Evolutionary conservation across 805 yeast species (phyloP).

Genomic region (Jamesozyma gamospora): DNA sequence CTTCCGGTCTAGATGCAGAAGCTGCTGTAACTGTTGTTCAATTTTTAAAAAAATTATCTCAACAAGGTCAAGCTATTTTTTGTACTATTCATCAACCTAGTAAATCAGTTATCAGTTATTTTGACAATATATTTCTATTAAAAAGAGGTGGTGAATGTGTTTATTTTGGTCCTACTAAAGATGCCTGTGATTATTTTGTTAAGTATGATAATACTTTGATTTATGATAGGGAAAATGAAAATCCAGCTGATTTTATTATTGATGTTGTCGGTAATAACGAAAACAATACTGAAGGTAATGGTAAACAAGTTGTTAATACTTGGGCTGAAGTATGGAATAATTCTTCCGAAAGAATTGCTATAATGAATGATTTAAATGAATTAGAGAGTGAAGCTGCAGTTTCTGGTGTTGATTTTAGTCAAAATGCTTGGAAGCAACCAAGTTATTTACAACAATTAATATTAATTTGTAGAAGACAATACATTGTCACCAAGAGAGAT

Average conservation of each 20-base stretch:
- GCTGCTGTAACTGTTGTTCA: constrained; percentile 51
- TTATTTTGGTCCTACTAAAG: constrained; percentile 66
- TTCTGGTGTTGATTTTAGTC: constrained; percentile 13
- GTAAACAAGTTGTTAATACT: not conserved
- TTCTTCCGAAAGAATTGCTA: constrained; percentile 9
- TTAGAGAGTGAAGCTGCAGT: constrained; percentile 14
- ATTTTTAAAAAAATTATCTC: constrained; percentile 40
- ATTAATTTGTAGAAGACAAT: constrained; percentile 35
- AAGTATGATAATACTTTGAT: constrained; percentile 47
- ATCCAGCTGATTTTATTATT: constrained; percentile 69
- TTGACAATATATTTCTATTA: constrained; percentile 50
- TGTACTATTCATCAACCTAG: constrained; percentile 64
- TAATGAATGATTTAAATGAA: constrained; percentile 3
- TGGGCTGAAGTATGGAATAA: constrained; percentile 19
- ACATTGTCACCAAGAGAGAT: constrained; percentile 45
- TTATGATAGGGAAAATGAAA: constrained; percentile 40
- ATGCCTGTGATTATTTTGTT: constrained; percentile 43
- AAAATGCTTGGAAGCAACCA: constrained; percentile 22
- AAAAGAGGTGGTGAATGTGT: constrained; percentile 63
- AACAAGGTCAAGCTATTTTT: constrained; percentile 47
- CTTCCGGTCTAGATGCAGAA: constrained; percentile 50
- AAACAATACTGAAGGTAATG: constrained; percentile 16
- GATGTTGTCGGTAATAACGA: constrained; percentile 59
- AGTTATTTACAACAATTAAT: constrained; percentile 38
- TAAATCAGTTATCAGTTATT: constrained; percentile 47